Base-by-base conservation (phyloP, 805 yeast species). In the Metschnikowia peoriensis region DNA sequence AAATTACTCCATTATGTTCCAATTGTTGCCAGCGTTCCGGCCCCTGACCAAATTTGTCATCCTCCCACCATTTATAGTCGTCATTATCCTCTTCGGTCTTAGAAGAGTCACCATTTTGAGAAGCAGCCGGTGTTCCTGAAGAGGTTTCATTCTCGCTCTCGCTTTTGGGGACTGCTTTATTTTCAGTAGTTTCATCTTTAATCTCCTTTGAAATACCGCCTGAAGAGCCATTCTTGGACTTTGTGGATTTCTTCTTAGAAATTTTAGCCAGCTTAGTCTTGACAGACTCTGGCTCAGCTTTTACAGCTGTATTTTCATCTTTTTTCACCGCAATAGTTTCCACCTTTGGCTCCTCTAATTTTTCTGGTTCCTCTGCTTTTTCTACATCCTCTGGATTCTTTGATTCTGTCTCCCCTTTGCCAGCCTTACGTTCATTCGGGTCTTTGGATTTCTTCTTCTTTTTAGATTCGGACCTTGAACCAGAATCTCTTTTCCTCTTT, bases 1-100 rank as follows among this genome's bases (percentile, higher is more conserved):
- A 93, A 34, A 92, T 71, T 11, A 93, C 97, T 62, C 99, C 99
- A 58, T 81, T 84, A 66, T 93, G 99, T 56, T 82, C 89, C 48
- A 93, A 72, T 1, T 91, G 80, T 27, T 83, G 85, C 99, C 99
- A 93, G 65, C 90, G 89, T 50, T 85, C 77, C 41, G 85, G 81
- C 34, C 86, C 93, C 63, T 88, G 88, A 29, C 61, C 63, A 34
- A 83, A 69, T 57, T 86, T 87, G 43, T 81, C 82, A 41, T 81
- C 83, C 65, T 89, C 93, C 94, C 96, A 90, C 96, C 96, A 85
- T 68, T 84, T 85, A 65, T 81, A 85, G n/a, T 70, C 75, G 1
- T 78, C 89, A 2, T 79, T 84, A 6, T 47, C 41, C n/a, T 79
- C 84, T 15, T 54, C 51, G 17, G 15, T 27, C 28, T 48, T 48